Evolutionary conservation across 176 grass and related monocot genomes (phyloP), one percentile per base, ranked within the genome.

Genomic region (Elaeis guineensis): DNA sequence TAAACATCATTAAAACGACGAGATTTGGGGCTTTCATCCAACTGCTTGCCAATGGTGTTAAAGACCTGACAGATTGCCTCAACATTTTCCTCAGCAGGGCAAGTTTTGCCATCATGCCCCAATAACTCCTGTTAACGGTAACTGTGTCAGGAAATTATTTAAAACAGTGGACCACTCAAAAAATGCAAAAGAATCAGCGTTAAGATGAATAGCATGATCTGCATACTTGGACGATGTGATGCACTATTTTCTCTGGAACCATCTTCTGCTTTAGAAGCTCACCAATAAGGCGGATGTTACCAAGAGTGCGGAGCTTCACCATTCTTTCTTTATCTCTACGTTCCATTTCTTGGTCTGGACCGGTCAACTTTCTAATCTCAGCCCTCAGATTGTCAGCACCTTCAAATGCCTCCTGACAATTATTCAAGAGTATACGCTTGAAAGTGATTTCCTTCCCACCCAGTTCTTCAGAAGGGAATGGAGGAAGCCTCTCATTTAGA

Each of bases 21-120:
- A 51, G 62, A 65, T 25, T 65, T 65, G 11, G 20, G 62, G 44
- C 62, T 65, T 48, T 65, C 39, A 65, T 65, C 62, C 62, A 65
- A 65, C 48, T 51, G 44, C 19, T 65, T 65, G 15, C 62, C 62
- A 50, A 25, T 25, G 16, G 62, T 65, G 5, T 65, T 65, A 14
- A 65, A 65, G 24, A 65, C 50, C 39, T 65, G 62, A 21, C 62
- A 50, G 15, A 65, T 65, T 65, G 48, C 62, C 21, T 65, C 62
- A n/a, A 65, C 62, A 52, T 65, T 65, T 51, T 65, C 62, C 49
- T 65, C 62, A 17, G 62, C 62, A 51, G 62, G 62, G 44, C 62
- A 65, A 23, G 62, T 9, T 44, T 44, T 44, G 9, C 35, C 9
- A 44, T 44, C 35, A 44, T 14, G 35, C 35, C 35, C 35, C 35